Base-by-base conservation (phyloP, 2,329 filamentous ascomycete species). In the Parafenestella ontariensis region DNA sequence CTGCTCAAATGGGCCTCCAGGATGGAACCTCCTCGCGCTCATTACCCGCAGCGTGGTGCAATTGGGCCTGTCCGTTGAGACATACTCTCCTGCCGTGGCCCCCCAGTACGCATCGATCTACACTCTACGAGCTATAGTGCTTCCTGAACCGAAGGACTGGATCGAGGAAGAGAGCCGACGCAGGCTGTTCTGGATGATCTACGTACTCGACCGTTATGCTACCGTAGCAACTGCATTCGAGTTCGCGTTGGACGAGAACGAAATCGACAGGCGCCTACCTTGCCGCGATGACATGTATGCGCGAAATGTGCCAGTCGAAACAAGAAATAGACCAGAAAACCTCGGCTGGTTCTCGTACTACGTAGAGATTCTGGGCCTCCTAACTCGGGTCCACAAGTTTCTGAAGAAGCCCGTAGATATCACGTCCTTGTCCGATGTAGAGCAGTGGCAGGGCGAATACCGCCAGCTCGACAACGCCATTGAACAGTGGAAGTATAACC, bases 101-200 rank as follows among this genome's bases (percentile, higher is more conserved):
- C 91, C 92, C 0, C 84, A 87, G 50, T 92, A 89, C 71, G 87
- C 89, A 1, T 96, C 93, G 0, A 96, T 96, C 42, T 96, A 96
- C 71, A 96, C 92, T 0, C 79, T 96, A 40, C 84, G 92, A 49
- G 91, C 92, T 15, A 93, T 93, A 79, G 88, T 94, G 2, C 80
- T 96, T 0, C 90, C 92, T 0, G 92, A 96, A 56, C 85, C 93
- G 0, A 87, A 86, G 46, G 90, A 92, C 57, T 96, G 93, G 75
- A 89, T 96, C 51, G 92, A 96, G 71, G 93, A 96, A 57, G 93
- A 97, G 74, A 90, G 90, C 37, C 83, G 92, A 24, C 84, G 93
- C 24, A 83, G 93, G 23, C 80, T 96, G 1, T 96, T 97, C 74
- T 97, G 93, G 93, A 94, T 96, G 87, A 88, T 96, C 10, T 97